phyloP scores from a whole-genome alignment of 2,329 filamentous ascomycete genomes.

The Sphaceloma murrayae region DNA sequence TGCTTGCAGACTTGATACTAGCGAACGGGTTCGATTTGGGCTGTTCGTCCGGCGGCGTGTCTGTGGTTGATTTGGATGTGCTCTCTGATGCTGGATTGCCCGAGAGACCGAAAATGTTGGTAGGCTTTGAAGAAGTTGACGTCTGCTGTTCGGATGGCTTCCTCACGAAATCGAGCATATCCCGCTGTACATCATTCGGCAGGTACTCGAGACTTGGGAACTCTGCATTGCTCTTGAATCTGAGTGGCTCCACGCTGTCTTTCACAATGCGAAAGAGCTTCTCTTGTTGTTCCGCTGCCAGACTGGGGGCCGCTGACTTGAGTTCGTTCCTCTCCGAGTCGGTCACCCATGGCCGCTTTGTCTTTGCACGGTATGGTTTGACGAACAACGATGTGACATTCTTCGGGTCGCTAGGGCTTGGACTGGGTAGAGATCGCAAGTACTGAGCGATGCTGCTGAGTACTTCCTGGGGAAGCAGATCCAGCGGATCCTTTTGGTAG shows the following conservation, averaged over 20 bases:
- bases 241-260: slow-evolving; percentile 8
- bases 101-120: slow-evolving; percentile 5
- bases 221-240: not conserved
- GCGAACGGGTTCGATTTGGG: slow-evolving; percentile 15
- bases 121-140: not conserved
- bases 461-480: slow-evolving; percentile 1
- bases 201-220: slow-evolving; percentile 7
- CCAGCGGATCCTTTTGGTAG: slow-evolving; percentile 8
- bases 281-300: slow-evolving; percentile 15
- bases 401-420: not conserved
- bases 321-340: slow-evolving; percentile 19
- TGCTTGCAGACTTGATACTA: slow-evolving; percentile 11
- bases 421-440: slow-evolving; percentile 2
- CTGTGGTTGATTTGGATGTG: not conserved
- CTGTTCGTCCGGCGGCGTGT: not conserved
- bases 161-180: slow-evolving; percentile 18
- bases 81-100: not conserved
- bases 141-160: slow-evolving; percentile 4
- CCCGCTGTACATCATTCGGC: slow-evolving; percentile 15
- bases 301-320: slow-evolving; percentile 14
- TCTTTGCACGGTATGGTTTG: slow-evolving; percentile 12
- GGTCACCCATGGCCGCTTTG: slow-evolving; percentile 13
- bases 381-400: slow-evolving; percentile 6
- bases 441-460: not conserved
- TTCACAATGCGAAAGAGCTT: slow-evolving; percentile 17